Base-by-base conservation (phyloP, 139 green algal genomes). In the Marvania coccoides region DNA sequence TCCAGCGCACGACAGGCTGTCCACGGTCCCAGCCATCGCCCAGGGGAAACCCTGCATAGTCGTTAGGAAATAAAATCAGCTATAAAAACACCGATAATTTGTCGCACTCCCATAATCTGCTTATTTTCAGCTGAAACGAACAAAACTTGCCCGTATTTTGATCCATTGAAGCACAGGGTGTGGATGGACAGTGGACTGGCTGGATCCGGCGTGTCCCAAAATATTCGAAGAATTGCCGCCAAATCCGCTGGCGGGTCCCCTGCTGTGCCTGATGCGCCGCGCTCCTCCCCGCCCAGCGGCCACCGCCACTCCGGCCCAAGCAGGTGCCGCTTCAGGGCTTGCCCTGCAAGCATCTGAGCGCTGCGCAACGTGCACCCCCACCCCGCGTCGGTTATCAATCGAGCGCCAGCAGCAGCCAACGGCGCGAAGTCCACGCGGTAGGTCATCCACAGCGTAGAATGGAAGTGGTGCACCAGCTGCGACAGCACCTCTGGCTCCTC, bases 291-390 rank as follows among this genome's bases (percentile, higher is more conserved):
- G 14, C 34, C 37, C 3, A 39, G 26, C 5, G 47, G 42, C 58
- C 63, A 58, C 8, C 87, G 69, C 71, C 55, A 87, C 23, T 33
- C 23, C 2, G 72, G 64, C 2, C 84, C 86, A 6, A 87, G 47
- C 26, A 69, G 26, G 31, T 87, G 72, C 1, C 76, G 79, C 63
- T 82, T 24, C 47, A 95, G 39, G 6, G 63, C 83, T 70, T 88
- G 74, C 4, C 85, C 89, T 26, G 97, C 67, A 8, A 98, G 71
- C 92, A 98, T 98, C 74, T 98, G 92, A 0, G 87, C 91, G 48
- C 80, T 93, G 51, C 92, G 82, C 28, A 98, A 69, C 9, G 95
- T 98, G 79, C 92, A 98, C 34, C 92, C 92, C 92, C 92, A 98
- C 4, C 92, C 92, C 0, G 81, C 80, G 48, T 97, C 92, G 15